Conservation (phyloP, 139 green algal species). For the Chlamydomonas asymmetrica region DNA sequence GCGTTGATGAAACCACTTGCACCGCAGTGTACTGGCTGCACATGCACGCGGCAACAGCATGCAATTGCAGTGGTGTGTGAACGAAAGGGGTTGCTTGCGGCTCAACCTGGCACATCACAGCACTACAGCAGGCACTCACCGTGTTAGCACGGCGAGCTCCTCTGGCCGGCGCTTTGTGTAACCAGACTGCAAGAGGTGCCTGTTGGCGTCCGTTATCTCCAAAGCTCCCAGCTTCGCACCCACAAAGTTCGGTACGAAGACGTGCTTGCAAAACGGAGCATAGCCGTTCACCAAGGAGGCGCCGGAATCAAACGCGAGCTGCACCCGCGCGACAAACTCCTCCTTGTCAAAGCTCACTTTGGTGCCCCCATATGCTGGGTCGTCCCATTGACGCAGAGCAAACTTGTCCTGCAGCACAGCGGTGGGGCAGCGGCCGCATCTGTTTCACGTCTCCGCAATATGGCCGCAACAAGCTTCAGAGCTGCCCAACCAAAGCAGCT, state of each 20-base stretch:
- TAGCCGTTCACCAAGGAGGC: constrained; percentile 81
- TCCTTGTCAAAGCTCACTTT: constrained; percentile 52
- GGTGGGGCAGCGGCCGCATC: too few relatives aligned
- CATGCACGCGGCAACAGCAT: too few relatives aligned
- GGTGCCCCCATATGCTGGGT: constrained; percentile 70
- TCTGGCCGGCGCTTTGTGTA: constrained; percentile 79
- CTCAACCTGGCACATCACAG: too few relatives aligned
- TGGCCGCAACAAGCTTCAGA: too few relatives aligned
- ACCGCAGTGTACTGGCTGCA: too few relatives aligned
- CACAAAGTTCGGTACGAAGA: constrained; percentile 91
- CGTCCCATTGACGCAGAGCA: constrained; percentile 81
- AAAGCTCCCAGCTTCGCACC: constrained; percentile 64
- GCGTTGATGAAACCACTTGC: too few relatives aligned
- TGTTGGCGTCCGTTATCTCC: constrained; percentile 79
- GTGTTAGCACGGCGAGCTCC: constrained; percentile 85
- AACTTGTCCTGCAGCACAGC: constrained; percentile 89
- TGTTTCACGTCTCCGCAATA: too few relatives aligned
- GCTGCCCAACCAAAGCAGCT: too few relatives aligned
- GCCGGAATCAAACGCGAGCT: constrained; percentile 13
- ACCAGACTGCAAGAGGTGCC: constrained; percentile 62
- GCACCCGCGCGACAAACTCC: constrained; percentile 67
- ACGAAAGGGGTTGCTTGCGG: too few relatives aligned
- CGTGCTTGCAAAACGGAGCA: constrained; percentile 94
- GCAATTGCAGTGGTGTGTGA: too few relatives aligned
- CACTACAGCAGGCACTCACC: too few relatives aligned